Evolutionary conservation across 805 yeast species (phyloP).

Genomic region (Schizosaccharomyces osmophilus): DNA sequence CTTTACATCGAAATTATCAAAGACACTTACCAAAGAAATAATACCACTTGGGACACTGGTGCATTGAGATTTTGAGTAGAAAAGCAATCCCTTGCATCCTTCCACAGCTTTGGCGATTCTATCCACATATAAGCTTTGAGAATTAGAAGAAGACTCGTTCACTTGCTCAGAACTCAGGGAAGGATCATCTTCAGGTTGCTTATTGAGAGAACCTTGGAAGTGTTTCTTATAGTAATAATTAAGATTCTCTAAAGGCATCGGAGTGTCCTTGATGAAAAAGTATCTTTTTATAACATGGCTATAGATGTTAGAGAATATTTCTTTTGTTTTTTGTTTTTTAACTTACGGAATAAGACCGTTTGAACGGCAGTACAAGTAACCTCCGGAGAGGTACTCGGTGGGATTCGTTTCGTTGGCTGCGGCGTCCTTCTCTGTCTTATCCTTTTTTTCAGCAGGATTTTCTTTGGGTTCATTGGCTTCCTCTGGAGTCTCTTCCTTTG

Average conservation of each 20-base stretch:
- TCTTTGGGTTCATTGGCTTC: not conserved
- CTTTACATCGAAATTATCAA: not conserved
- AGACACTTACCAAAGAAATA: not conserved
- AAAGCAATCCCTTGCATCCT: not conserved
- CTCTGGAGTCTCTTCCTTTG: not conserved
- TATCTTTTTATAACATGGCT: not conserved
- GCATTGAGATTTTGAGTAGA: not conserved
- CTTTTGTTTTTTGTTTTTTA: not conserved
- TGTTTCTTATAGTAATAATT: not conserved
- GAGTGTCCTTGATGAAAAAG: not conserved
- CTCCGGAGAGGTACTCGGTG: not conserved
- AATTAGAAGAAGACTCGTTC: not conserved
- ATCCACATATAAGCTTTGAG: not conserved
- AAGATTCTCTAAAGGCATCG: not conserved
- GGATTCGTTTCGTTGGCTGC: not conserved
- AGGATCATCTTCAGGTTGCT: not conserved
- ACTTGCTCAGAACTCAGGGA: not conserved
- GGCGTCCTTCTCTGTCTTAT: not conserved
- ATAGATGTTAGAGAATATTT: not conserved
- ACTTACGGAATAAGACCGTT: not conserved
- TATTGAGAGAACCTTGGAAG: not conserved
- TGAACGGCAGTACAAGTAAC: not conserved
- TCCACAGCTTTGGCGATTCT: not conserved
- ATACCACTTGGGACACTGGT: not conserved
- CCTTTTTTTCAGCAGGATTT: not conserved